Evolutionary conservation across 2,329 filamentous ascomycete genomes (phyloP).

Genomic region (Aspergillus felis): DNA sequence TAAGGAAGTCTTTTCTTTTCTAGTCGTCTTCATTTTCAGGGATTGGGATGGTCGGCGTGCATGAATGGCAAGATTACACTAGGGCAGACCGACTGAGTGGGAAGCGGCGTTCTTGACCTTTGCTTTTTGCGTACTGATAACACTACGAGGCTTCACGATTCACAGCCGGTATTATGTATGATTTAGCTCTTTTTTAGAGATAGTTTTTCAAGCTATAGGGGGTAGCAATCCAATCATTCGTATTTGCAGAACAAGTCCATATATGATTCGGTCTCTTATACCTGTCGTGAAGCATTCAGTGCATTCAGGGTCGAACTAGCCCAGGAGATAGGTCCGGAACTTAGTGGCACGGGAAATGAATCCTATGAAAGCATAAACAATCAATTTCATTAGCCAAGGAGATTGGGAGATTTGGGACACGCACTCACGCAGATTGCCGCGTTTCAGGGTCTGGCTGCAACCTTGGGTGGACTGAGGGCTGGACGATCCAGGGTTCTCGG

Average conservation of each 20-base stretch:
- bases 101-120: conserved; percentile 4
- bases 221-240: too few relatives aligned
- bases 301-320: background rate
- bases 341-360: background rate
- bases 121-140: background rate
- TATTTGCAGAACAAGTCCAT: too few relatives aligned
- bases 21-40: conserved; percentile 8
- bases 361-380: background rate
- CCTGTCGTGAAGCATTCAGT: background rate
- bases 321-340: background rate
- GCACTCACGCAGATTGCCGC: conserved; percentile 16
- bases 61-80: background rate
- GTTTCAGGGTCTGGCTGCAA: conserved; percentile 19
- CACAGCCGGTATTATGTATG: background rate
- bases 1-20: conserved; percentile 6
- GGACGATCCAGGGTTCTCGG: background rate
- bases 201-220: background rate
- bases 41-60: background rate
- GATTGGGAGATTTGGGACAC: conserved; percentile 1
- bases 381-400: background rate
- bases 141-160: background rate
- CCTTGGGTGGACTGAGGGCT: background rate
- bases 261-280: too few relatives aligned
- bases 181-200: background rate
- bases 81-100: conserved; percentile 1